Conservation (phyloP, 1,139 yeast genomes). For the Blastobotrys apis region DNA sequence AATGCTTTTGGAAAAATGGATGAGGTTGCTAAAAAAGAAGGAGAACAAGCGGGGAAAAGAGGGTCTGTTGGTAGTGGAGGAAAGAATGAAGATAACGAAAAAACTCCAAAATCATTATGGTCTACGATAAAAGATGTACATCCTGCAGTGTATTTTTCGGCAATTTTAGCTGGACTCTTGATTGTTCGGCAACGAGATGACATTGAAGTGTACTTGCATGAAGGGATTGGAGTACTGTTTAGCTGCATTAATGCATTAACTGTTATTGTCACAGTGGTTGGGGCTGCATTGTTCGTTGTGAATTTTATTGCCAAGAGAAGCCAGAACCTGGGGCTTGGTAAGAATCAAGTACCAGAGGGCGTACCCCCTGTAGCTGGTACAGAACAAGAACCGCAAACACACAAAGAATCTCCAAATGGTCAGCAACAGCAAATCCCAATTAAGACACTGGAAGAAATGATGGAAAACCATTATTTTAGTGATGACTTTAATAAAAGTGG, state of each 20-base stretch:
- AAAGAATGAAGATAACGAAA: background rate
- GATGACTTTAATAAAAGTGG: constrained; percentile 3
- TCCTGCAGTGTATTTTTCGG: constrained; percentile 26
- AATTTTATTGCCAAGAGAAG: constrained; percentile 7
- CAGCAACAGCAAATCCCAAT: background rate
- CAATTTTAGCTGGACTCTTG: constrained; percentile 23
- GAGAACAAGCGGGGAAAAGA: background rate
- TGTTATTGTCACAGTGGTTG: constrained; percentile 11
- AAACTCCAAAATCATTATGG: constrained; percentile 3
- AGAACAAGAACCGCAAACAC: background rate
- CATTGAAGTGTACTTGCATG: constrained; percentile 23
- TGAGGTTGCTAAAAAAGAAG: constrained; percentile 5
- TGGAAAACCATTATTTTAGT: constrained; percentile 8
- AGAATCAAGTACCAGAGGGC: no score
- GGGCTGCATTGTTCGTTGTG: constrained; percentile 10
- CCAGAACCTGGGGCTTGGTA: background rate
- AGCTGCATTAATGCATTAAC: constrained; percentile 20
- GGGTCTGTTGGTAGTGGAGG: no score
- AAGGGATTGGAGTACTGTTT: constrained; percentile 21
- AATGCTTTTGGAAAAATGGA: constrained; percentile 7
- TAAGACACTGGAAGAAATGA: constrained; percentile 10
- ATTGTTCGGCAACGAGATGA: constrained; percentile 24
- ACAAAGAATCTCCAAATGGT: background rate
- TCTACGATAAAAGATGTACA: constrained; percentile 15
- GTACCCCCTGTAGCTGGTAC: background rate